Base-by-base conservation (phyloP, 2,329 filamentous ascomycete species). In the Ascosphaera apis region DNA sequence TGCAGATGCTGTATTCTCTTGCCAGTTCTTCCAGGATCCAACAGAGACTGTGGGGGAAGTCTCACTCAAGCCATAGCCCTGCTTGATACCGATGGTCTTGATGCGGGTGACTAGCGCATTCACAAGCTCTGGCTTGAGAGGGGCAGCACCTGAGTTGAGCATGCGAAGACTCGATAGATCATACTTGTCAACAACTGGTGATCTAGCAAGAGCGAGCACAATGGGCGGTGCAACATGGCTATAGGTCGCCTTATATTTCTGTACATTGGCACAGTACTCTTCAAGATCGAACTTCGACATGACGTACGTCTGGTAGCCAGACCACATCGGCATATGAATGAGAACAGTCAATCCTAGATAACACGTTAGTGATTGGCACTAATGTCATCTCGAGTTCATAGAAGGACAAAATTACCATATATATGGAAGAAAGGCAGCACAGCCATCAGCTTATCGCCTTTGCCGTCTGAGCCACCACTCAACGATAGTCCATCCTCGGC, bases 371-470 rank as follows among this genome's bases (percentile, higher is more conserved):
- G 13, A 12, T 7, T 15, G 15, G 15, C 34, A 12, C 18, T 33
- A 19, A n/a, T 21, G 27, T 19, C 7, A 11, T 7, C 6, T 3
- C 33, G 31, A 13, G 3, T 15, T 25, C n/a, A n/a, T n/a, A n/a
- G n/a, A n/a, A n/a, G n/a, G n/a, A n/a, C n/a, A n/a, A n/a, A n/a
- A 68, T 44, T 55, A 77, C 66, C 81, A 48, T 91, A 92, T 42
- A 91, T 84, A 51, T 92, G 83, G 57, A 83, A 92, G 53, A 92
- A 88, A 0, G 84, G 84, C 8, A 92, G 55, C 39, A 91, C 76
- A 1, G 78, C 79, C 4, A 93, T 54, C 19, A 88, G 60, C 40
- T 67, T 71, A 50, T 92, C 84, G 0, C 72, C 67, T 38, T 70
- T 62, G 6, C 70, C 71, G 47, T 68, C 66, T 2, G 60, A 49